A percentile compares a stretch with the other conserved stretches of the same genome.
Conservation (phyloP, 441 rosid genomes). For the Pelargonium fulgidum region DNA sequence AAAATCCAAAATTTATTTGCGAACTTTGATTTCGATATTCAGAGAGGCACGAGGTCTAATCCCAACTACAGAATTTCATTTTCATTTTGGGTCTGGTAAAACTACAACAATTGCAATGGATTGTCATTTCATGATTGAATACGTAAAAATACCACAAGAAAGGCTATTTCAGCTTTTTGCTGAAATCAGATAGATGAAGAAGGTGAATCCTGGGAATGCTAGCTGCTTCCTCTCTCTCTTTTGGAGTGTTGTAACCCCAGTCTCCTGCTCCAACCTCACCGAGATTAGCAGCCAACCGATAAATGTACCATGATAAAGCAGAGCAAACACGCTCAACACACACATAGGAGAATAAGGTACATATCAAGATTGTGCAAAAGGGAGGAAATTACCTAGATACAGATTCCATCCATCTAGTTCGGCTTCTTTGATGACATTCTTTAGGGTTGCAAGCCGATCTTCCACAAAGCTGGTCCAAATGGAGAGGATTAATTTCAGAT, state of each 20-base stretch:
- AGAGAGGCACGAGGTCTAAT: too few relatives aligned
- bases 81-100: background rate
- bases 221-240: slow-evolving; percentile 75
- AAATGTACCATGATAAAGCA: background rate
- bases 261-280: slow-evolving; percentile 42
- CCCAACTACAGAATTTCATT: background rate
- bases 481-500: slow-evolving; percentile 14
- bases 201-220: slow-evolving; percentile 61
- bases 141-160: background rate
- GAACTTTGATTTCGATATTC: too few relatives aligned
- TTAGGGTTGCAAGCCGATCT: slow-evolving; percentile 81
- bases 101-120: background rate
- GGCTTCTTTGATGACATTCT: slow-evolving; percentile 83
- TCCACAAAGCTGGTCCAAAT: slow-evolving; percentile 67
- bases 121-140: background rate
- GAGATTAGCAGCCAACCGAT: slow-evolving; percentile 15
- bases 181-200: slow-evolving; percentile 73
- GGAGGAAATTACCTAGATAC: slow-evolving; percentile 47
- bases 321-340: background rate
- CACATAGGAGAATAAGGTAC: background rate
- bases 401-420: slow-evolving; percentile 79
- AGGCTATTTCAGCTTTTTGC: slow-evolving; percentile 64
- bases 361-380: background rate
- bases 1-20: background rate
- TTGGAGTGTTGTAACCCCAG: slow-evolving; percentile 90